Evolutionary conservation across 768 basidiomycete genomes (phyloP), one percentile per base, ranked within the genome.

Genomic region (Termitomyces sp.): DNA sequence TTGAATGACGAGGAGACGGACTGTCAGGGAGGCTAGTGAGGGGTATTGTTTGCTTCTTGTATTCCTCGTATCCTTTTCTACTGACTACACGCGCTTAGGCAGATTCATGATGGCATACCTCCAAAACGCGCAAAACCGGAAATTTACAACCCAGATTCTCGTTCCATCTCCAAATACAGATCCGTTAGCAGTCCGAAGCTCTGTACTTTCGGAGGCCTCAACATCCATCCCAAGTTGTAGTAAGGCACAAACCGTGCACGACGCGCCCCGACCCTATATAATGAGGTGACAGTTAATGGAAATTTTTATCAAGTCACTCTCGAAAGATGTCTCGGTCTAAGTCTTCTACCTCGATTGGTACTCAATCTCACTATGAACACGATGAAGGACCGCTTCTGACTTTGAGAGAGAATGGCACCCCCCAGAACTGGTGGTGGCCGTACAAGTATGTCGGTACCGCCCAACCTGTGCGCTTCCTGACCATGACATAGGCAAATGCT

Each of bases 401-500:
- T 37, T 39, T 36, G 1, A 18, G 43, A 14, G 43, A 53, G 22
- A 27, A 13, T 22, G 6, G 27, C 24, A 22, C 39, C 9, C 24
- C 1, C 1, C 10, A 53, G 26, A 67, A 59, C 43, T 62, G 65
- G 62, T 72, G 68, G 71, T 67, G 66, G 65, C 60, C 59, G 48
- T 72, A 71, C 56, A 67, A 64, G 69, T 72, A 42, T 26, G 62
- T 55, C 30, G 3, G 53, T 37, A 20, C 36, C 20, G 14, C 22
- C 9, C 20, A 8, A 7, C 33, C 8, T 51, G 32, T 7, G 12
- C 30, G 24, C 16, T 52, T 32, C 37, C 30, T 55, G 43, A 50
- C 42, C 18, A 44, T 47, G 22, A 18, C 37, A 16, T 39, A 71
- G 72, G 26, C 68, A 73, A 59, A 60, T 67, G 54, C 63, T 74